Conservation (phyloP, 2,329 filamentous ascomycete genomes). For the Verticillium alfalfae region DNA sequence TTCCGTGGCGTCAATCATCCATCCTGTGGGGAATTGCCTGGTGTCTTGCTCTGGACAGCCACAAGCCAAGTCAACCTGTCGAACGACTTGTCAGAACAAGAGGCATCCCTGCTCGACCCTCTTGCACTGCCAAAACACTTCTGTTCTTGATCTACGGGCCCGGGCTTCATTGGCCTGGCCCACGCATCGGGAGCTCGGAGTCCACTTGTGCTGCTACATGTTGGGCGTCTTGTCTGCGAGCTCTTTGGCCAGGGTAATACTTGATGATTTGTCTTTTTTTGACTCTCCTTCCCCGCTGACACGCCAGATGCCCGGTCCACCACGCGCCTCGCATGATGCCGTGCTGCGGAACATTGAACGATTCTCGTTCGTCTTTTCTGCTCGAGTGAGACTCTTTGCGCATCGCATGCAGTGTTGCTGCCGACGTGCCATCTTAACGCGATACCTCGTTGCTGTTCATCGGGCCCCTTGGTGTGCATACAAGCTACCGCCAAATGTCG, state of each 20-base stretch:
- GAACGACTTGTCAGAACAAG: constrained; percentile 15
- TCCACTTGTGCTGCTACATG: constrained; percentile 9
- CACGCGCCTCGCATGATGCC: constrained; percentile 13
- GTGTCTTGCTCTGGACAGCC: background rate
- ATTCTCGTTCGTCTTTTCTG: constrained; percentile 13
- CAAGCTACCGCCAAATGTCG: constrained; percentile 11
- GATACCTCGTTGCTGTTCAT: background rate
- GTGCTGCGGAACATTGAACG: constrained; percentile 8
- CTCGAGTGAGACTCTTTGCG: constrained; percentile 3
- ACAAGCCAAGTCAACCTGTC: background rate
- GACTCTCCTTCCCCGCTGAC: constrained; percentile 12
- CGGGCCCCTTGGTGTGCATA: constrained; percentile 9
- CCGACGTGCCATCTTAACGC: constrained; percentile 2
- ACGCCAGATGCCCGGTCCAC: constrained; percentile 7
- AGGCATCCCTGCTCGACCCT: constrained; percentile 12
- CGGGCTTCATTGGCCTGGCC: constrained; percentile 15
- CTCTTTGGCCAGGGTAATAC: constrained; percentile 8
- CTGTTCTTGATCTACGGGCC: constrained; percentile 23
- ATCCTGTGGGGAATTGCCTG: constrained; percentile 15
- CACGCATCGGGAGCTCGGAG: constrained; percentile 13
- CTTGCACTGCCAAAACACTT: constrained; percentile 22
- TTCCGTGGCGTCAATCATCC: constrained; percentile 6
- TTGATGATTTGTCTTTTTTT: constrained; percentile 22
- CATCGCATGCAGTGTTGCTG: constrained; percentile 3
- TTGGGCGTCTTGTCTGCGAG: constrained; percentile 1